These are phyloP conservation scores for Vitis riparia DNA, from an alignment of 164 flowering plant species.

Conservation along the genomic window DNA sequence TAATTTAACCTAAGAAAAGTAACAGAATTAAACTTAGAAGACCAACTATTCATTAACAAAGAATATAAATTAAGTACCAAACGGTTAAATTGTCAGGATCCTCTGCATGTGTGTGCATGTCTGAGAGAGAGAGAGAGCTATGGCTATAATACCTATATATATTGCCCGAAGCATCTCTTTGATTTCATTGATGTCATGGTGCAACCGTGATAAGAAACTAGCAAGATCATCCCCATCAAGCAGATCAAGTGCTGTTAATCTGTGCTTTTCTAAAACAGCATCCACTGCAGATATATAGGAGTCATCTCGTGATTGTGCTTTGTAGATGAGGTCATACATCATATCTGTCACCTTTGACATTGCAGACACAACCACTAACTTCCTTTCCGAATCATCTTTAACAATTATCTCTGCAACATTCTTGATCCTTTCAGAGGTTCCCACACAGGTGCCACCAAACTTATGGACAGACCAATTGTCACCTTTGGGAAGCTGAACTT, in stretches of 20 bases:
- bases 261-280: conserved; percentile 82
- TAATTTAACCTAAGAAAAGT: no score
- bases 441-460: conserved; percentile 98
- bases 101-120: not conserved
- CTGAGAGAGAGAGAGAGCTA: not conserved
- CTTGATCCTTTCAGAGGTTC: conserved; percentile 72
- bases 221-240: conserved; percentile 84
- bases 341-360: conserved; percentile 98
- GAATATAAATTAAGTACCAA: no score
- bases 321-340: conserved; percentile 86
- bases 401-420: conserved; percentile 79
- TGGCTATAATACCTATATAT: conserved; percentile 61
- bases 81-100: no score
- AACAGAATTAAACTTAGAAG: no score
- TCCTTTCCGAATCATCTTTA: conserved; percentile 73
- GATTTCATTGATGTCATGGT: conserved; percentile 73
- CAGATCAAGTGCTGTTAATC: conserved; percentile 64
- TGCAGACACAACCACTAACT: conserved; percentile 93
- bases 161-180: conserved; percentile 96
- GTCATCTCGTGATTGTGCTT: conserved; percentile 87
- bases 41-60: no score
- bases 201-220: conserved; percentile 62
- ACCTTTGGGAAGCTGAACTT: conserved; percentile 60
- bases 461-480: conserved; percentile 91
- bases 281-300: conserved; percentile 71